Evolutionary conservation across 306 rosid species (phyloP), one percentile per base, ranked within the genome.

Genomic region (Dalbergia oliveri): DNA sequence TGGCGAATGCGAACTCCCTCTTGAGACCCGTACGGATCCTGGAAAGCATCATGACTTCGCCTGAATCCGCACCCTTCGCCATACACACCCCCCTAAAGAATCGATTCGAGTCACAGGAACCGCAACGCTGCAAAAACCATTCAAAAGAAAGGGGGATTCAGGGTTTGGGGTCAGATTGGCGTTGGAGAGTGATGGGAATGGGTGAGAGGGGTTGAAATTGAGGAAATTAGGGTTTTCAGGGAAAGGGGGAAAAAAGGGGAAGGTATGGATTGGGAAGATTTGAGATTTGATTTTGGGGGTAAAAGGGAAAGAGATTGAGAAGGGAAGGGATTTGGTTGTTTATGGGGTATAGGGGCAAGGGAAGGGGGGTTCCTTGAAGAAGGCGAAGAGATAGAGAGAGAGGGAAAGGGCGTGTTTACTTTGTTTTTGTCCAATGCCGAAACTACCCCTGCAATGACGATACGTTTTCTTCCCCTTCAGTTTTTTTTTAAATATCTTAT

Each of bases 11-110:
- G 12, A 83, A 83, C 56, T 83, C 87, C n/a, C 84, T 50, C 61
- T 83, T 83, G 23, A 83, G 76, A 58, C 87, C 87, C 58, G 89
- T 53, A 33, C 98, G 93, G 33, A 90, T 94, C 77, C 79, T 84
- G n/a, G 97, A 89, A n/a, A 87, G 76, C 76, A 87, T 76, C 66
- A 86, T 84, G 37, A 91, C 90, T 87, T 89, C 93, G 18, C 89
- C 86, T 6, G 94, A 84, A 83, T 88, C 91, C 69, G 90, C 79
- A n/a, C 97, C 98, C 60, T 93, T 93, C 68, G 97, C 99, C 99
- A 95, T 95, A 72, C 45, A 49, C 78, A 66, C 41, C 11, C 14
- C 26, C 34, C n/a, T n/a, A 9, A n/a, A 18, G 0, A 11, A 14
- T 9, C 45, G 63, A 67, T 67, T 66, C 54, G 10, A 19, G 4